Percentiles rank a stretch among this genome's conserved stretches.
Evolutionary conservation across 768 basidiomycete genomes (phyloP).

Genomic region (Lactarius akahatsu): DNA sequence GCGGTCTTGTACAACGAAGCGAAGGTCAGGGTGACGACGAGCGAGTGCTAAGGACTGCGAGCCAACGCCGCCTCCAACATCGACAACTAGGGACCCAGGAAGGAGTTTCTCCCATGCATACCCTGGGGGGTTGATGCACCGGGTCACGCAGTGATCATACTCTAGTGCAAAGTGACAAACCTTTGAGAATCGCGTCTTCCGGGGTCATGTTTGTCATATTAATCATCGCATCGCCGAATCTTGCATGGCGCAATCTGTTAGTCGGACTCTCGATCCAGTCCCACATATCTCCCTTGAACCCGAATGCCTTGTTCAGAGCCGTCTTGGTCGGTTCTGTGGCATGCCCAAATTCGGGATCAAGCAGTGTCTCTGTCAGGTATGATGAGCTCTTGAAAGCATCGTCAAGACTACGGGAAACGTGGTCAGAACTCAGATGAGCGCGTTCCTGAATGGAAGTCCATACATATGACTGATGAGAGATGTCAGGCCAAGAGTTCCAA

Average conservation of each 20-base stretch:
- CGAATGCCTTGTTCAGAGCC: background rate
- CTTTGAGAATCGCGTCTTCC: conserved; percentile 3
- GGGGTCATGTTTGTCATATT: conserved; percentile 27
- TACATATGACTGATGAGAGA: background rate
- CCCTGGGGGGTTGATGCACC: background rate
- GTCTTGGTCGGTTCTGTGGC: background rate
- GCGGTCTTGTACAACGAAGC: no score
- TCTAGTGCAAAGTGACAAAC: background rate
- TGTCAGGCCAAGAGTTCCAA: background rate
- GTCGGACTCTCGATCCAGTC: background rate
- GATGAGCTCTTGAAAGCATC: conserved; percentile 37
- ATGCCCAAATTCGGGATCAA: conserved; percentile 32
- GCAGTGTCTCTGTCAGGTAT: conserved; percentile 37
- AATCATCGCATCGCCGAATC: conserved; percentile 34
- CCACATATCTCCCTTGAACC: background rate
- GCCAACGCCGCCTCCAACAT: background rate
- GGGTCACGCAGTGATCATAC: background rate
- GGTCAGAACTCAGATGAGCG: background rate
- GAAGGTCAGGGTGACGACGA: no score
- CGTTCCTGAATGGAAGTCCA: background rate
- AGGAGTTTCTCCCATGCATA: background rate
- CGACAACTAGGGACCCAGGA: background rate
- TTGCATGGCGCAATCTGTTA: background rate
- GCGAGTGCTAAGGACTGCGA: no score
- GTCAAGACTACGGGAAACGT: conserved; percentile 28